Percentiles rank a stretch among this genome's conserved stretches.
These are phyloP conservation scores for Sphenostylis stenocarpa DNA, from an alignment of 306 rosid species.

Conservation along the genomic window DNA sequence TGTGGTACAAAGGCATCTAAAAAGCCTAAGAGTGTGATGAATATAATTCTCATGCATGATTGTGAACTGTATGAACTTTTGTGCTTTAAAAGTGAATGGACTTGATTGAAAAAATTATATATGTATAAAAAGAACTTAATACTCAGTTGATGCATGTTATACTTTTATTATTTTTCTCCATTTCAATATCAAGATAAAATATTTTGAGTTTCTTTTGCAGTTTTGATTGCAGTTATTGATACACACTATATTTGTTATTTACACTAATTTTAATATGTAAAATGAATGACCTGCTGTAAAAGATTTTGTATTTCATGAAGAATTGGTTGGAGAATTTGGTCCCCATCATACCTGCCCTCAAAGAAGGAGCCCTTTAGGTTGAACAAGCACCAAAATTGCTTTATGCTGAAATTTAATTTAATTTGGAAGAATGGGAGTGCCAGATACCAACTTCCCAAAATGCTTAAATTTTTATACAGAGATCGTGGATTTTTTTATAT, in stretches of 20 bases:
- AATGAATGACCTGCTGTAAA: not conserved
- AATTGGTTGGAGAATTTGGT: not conserved
- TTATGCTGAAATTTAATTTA: not conserved
- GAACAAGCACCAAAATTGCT: not conserved
- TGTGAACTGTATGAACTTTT: not conserved
- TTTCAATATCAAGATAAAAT: not conserved
- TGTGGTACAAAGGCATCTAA: constrained; percentile 17
- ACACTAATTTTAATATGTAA: not conserved
- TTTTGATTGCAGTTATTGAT: not conserved
- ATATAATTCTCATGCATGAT: not conserved
- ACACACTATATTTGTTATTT: not conserved
- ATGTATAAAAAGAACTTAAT: not conserved
- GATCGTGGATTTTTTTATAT: not conserved
- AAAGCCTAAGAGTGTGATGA: constrained; percentile 1
- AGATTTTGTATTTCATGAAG: not conserved
- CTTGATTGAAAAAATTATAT: not conserved
- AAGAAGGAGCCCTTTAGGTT: not conserved
- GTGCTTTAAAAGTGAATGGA: not conserved
- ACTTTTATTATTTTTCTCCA: constrained; percentile 3
- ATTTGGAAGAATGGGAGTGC: not conserved
- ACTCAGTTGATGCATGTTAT: not conserved
- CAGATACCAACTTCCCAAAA: not conserved
- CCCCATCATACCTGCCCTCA: not conserved
- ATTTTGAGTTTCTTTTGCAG: not conserved
- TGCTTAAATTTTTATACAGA: not conserved